Evolutionary conservation across 1,284 basidiomycete genomes (phyloP).

Genomic region (Ustilago bromivora): DNA sequence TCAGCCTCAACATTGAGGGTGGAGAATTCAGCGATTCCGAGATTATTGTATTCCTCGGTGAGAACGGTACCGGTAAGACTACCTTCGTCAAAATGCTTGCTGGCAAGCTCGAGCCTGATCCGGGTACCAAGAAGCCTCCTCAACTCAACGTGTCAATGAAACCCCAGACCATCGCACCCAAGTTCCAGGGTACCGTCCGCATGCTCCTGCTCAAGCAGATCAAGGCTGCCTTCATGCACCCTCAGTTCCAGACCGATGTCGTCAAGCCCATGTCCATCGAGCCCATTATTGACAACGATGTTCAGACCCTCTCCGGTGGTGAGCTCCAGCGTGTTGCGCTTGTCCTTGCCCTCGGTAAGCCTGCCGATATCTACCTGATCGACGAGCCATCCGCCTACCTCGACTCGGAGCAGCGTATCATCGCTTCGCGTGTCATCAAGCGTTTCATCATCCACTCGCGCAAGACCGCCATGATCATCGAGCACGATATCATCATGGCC

Average conservation of each 20-base stretch:
- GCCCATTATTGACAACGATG: conserved; percentile 69
- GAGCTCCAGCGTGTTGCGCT: conserved; percentile 69
- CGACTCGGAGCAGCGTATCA: conserved; percentile 70
- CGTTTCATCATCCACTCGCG: conserved; percentile 70
- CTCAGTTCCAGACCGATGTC: conserved; percentile 70
- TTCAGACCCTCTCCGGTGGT: conserved; percentile 68
- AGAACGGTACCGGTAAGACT: conserved; percentile 70
- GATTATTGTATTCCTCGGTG: conserved; percentile 69
- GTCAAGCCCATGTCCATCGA: conserved; percentile 69
- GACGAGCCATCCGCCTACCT: conserved; percentile 69
- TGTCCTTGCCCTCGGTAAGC: conserved; percentile 68
- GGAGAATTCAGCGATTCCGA: conserved; percentile 68
- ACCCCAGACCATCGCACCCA: conserved; percentile 69
- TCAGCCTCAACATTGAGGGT: conserved; percentile 65
- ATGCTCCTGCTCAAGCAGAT: conserved; percentile 70
- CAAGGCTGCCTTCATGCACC: conserved; percentile 69
- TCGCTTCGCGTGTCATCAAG: conserved; percentile 68
- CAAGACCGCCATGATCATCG: conserved; percentile 70
- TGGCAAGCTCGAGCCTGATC: conserved; percentile 67
- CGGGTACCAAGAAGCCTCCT: conserved; percentile 63
- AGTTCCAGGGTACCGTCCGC: conserved; percentile 69
- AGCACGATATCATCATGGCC: conserved; percentile 70
- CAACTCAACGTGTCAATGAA: conserved; percentile 69
- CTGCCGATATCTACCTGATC: conserved; percentile 69
- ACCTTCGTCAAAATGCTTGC: conserved; percentile 70